These are phyloP conservation scores for Dactylellina sp. DNA, from an alignment of 2,329 filamentous ascomycete species.

Conservation along the genomic window DNA sequence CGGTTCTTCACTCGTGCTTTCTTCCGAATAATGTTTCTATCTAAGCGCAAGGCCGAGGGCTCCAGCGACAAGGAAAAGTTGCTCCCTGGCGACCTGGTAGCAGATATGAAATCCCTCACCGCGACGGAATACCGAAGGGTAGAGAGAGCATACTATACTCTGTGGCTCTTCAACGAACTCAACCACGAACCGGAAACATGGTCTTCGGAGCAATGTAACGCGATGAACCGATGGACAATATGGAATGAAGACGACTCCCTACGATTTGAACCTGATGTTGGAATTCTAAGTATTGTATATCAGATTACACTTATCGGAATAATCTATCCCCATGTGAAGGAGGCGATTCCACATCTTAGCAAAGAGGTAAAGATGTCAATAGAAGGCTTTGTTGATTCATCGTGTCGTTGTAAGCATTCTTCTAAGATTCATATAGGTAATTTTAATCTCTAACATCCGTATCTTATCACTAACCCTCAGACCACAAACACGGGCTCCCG, in stretches of 20 bases:
- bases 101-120: conserved; percentile 23
- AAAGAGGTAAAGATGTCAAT: conserved; percentile 8
- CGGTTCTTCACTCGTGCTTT: conserved; percentile 26
- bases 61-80: background rate
- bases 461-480: background rate
- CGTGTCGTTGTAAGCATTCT: conserved; percentile 38
- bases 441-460: background rate
- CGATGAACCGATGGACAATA: conserved; percentile 24
- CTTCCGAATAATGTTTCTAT: conserved; percentile 27
- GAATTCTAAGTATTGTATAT: conserved; percentile 24
- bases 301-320: conserved; percentile 25
- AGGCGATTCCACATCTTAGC: background rate
- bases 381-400: background rate
- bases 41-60: background rate
- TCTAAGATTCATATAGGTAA: background rate
- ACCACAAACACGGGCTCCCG: conserved; percentile 30
- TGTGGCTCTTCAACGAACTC: conserved; percentile 40
- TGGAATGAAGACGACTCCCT: conserved; percentile 19
- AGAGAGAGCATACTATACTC: conserved; percentile 41
- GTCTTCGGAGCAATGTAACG: background rate
- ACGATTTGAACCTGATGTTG: conserved; percentile 15
- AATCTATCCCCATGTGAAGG: conserved; percentile 28
- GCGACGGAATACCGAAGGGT: conserved; percentile 34
- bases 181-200: conserved; percentile 4
- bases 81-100: background rate